These are phyloP conservation scores for Penicillium sp. DNA, from an alignment of 2,329 filamentous ascomycete species.

Conservation along the genomic window DNA sequence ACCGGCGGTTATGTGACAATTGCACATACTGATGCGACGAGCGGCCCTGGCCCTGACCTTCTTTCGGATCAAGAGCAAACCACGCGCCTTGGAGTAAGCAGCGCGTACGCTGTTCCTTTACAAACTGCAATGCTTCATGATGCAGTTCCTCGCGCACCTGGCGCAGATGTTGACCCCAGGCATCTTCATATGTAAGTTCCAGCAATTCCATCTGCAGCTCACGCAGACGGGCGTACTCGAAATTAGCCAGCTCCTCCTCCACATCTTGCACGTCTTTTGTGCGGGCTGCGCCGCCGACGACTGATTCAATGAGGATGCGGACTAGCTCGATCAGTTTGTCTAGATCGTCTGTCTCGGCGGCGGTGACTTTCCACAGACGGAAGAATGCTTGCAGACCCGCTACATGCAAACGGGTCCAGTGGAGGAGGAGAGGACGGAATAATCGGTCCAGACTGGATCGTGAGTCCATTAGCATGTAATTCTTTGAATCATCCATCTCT, in stretches of 20 bases:
- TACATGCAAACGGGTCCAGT: constrained; percentile 90
- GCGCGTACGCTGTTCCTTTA: constrained; percentile 93
- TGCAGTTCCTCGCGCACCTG: constrained; percentile 91
- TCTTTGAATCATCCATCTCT: constrained; percentile 77
- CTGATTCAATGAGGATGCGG: constrained; percentile 85
- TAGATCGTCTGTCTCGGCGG: constrained; percentile 83
- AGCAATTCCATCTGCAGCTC: constrained; percentile 92
- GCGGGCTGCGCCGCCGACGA: constrained; percentile 79
- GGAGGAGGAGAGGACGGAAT: constrained; percentile 83
- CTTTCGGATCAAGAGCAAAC: constrained; percentile 68
- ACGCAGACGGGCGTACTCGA: constrained; percentile 76
- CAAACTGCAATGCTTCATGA: constrained; percentile 90
- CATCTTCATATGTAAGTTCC: constrained; percentile 88
- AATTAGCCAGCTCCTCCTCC: constrained; percentile 85
- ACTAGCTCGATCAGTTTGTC: constrained; percentile 91
- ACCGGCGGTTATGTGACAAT: constrained; percentile 87
- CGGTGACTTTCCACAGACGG: constrained; percentile 88
- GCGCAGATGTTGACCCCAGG: constrained; percentile 86
- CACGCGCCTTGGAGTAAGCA: constrained; percentile 87
- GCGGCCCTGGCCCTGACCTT: constrained; percentile 52
- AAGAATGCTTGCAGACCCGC: constrained; percentile 86
- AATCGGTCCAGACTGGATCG: constrained; percentile 80
- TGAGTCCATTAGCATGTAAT: constrained; percentile 74
- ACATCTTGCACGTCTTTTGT: constrained; percentile 84
- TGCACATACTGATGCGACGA: constrained; percentile 80